phyloP scores from a whole-genome alignment of 768 basidiomycete species.

The Phanerochaete sordida region DNA sequence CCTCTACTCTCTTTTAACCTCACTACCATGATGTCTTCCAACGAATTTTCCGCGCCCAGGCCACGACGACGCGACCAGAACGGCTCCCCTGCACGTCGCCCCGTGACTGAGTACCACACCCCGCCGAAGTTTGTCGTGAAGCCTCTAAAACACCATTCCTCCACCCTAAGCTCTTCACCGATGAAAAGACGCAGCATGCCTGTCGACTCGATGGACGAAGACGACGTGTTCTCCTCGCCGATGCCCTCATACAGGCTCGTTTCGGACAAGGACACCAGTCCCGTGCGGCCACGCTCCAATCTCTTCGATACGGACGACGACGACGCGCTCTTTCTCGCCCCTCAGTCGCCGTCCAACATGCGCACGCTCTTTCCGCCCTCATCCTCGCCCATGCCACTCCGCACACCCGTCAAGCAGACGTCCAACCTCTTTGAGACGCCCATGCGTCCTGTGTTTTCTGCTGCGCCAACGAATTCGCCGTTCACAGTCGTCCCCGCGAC shows the following conservation, averaged over 20 bases:
- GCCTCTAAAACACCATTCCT: slow-evolving; percentile 42
- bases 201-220: slow-evolving; percentile 33
- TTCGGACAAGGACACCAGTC: slow-evolving; percentile 2
- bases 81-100: slow-evolving; percentile 26
- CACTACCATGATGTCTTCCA: slow-evolving; percentile 26
- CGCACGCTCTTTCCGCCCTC: slow-evolving; percentile 33
- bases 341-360: slow-evolving; percentile 33
- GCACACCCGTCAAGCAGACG: slow-evolving; percentile 58
- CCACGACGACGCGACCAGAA: slow-evolving; percentile 28
- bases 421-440: slow-evolving; percentile 28
- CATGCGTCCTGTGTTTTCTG: slow-evolving; percentile 39
- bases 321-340: slow-evolving; percentile 50
- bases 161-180: slow-evolving; percentile 66
- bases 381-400: slow-evolving; percentile 46
- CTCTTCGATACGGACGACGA: slow-evolving; percentile 51
- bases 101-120: slow-evolving; percentile 27
- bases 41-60: slow-evolving; percentile 34
- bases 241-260: slow-evolving; percentile 37
- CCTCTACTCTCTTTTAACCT: slow-evolving; percentile 24
- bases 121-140: slow-evolving; percentile 29
- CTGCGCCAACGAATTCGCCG: slow-evolving; percentile 27
- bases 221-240: slow-evolving; percentile 50
- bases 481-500: slow-evolving; percentile 7
- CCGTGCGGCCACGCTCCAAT: slow-evolving; percentile 15
- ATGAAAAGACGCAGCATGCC: slow-evolving; percentile 45